These are phyloP conservation scores for Nelumbo lutea DNA, from an alignment of 164 flowering plant genomes.

Conservation along the genomic window DNA sequence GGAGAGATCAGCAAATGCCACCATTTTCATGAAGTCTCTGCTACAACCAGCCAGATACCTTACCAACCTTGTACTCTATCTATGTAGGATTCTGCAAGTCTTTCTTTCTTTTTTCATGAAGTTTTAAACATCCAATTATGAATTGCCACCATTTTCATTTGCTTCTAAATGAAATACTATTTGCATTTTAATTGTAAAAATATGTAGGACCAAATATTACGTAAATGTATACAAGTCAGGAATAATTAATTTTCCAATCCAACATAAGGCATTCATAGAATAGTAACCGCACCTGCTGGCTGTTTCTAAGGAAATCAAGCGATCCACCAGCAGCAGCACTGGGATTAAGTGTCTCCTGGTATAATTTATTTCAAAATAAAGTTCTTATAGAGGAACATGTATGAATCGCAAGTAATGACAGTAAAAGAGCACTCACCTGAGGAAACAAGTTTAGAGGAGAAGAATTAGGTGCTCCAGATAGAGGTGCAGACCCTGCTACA, in stretches of 20 bases:
- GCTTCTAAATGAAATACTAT: too few relatives aligned
- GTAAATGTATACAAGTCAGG: too few relatives aligned
- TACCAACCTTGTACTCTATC: too few relatives aligned
- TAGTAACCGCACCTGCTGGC: conserved; percentile 63
- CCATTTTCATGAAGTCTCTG: too few relatives aligned
- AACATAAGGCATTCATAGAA: neutral
- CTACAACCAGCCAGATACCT: too few relatives aligned
- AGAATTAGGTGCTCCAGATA: conserved; percentile 76
- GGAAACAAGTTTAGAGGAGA: conserved; percentile 94
- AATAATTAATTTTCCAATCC: neutral
- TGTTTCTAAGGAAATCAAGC: conserved; percentile 88
- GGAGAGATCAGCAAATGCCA: too few relatives aligned
- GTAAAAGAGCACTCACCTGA: conserved; percentile 43
- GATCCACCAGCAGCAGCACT: conserved; percentile 62
- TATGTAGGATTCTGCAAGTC: too few relatives aligned
- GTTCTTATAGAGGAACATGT: neutral
- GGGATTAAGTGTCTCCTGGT: conserved; percentile 56
- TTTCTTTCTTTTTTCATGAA: too few relatives aligned
- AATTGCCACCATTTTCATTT: too few relatives aligned
- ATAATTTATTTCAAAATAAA: conserved; percentile 1
- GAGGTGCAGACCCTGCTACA: conserved; percentile 38
- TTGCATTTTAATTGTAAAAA: neutral
- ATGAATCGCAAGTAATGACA: neutral
- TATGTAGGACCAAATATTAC: too few relatives aligned
- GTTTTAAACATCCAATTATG: too few relatives aligned